A percentile compares a stretch with the other conserved stretches of the same genome.
Evolutionary conservation across 2,329 filamentous ascomycete species (phyloP).

Genomic region (Botrytis fabae): DNA sequence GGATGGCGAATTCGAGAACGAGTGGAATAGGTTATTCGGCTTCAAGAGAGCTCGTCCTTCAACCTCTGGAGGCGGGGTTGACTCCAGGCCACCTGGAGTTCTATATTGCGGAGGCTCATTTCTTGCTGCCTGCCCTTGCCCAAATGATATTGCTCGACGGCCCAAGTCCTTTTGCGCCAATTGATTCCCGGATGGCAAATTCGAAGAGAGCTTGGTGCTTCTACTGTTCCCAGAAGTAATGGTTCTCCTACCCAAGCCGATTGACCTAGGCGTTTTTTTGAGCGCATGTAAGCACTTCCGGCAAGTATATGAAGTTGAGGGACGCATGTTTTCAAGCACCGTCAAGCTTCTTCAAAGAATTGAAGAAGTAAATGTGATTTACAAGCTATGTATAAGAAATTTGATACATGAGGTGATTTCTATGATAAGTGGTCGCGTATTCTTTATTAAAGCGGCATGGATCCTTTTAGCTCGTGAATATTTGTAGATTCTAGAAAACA

Average conservation of each 20-base stretch:
- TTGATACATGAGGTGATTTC: conserved; percentile 22
- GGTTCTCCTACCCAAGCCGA: conserved; percentile 28
- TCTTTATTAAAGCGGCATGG: conserved; percentile 25
- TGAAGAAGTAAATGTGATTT: not conserved
- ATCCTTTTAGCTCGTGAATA: conserved; percentile 21
- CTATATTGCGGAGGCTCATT: conserved; percentile 33
- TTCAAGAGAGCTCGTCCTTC: conserved; percentile 37
- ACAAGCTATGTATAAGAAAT: not conserved
- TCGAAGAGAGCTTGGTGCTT: conserved; percentile 26
- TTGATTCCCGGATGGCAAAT: conserved; percentile 23
- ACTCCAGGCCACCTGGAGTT: conserved; percentile 31
- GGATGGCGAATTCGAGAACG: conserved; percentile 84
- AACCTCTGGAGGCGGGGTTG: conserved; percentile 30
- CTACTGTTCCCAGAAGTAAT: conserved; percentile 33
- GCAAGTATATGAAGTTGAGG: conserved; percentile 38
- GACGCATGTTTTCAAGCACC: conserved; percentile 30
- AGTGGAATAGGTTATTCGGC: conserved; percentile 87
- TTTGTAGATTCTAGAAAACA: conserved; percentile 14
- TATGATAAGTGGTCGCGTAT: conserved; percentile 19
- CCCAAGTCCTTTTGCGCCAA: conserved; percentile 25
- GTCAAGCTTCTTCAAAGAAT: not conserved
- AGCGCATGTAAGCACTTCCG: conserved; percentile 39
- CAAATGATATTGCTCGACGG: conserved; percentile 30
- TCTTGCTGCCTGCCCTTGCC: conserved; percentile 34
- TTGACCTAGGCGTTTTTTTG: conserved; percentile 29